These are phyloP conservation scores for Fraxinus paxiana DNA, from an alignment of 305 asterid genomes.

Conservation along the genomic window DNA sequence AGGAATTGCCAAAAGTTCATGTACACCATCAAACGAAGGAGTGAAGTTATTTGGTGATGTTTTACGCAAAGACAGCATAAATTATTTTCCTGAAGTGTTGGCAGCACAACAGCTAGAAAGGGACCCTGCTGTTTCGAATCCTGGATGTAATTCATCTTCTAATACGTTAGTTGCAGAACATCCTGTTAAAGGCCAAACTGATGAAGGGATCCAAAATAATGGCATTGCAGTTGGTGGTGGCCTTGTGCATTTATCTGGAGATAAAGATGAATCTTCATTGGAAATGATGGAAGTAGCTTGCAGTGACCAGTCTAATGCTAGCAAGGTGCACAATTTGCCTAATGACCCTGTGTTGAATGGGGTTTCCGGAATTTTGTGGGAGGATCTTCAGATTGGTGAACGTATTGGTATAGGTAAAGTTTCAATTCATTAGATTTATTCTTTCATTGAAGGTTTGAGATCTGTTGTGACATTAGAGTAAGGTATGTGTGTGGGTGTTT, in stretches of 20 bases:
- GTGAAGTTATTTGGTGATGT: constrained; percentile 32
- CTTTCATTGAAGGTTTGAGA: constrained; percentile 19
- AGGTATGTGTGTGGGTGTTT: neutral
- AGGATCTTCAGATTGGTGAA: constrained; percentile 90
- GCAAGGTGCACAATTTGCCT: constrained; percentile 42
- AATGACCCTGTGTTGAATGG: constrained; percentile 58
- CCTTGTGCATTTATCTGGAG: constrained; percentile 30
- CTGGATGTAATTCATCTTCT: constrained; percentile 31
- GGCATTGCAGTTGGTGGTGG: constrained; percentile 24
- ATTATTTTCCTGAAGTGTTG: constrained; percentile 43
- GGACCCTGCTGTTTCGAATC: constrained; percentile 5
- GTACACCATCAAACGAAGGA: constrained; percentile 31
- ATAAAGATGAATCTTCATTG: constrained; percentile 13
- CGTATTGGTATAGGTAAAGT: constrained; percentile 91
- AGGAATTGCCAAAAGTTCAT: constrained; percentile 28
- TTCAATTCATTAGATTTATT: constrained; percentile 4
- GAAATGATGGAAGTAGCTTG: constrained; percentile 32
- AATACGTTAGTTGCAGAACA: constrained; percentile 32
- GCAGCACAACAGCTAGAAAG: constrained; percentile 32
- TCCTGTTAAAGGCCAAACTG: constrained; percentile 25
- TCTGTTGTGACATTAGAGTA: neutral
- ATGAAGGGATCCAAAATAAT: constrained; percentile 29
- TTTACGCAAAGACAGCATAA: constrained; percentile 21
- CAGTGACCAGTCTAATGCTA: constrained; percentile 37
- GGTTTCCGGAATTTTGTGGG: constrained; percentile 90